Base-by-base conservation (phyloP, 345 rosid genomes). In the Salix udensis region DNA sequence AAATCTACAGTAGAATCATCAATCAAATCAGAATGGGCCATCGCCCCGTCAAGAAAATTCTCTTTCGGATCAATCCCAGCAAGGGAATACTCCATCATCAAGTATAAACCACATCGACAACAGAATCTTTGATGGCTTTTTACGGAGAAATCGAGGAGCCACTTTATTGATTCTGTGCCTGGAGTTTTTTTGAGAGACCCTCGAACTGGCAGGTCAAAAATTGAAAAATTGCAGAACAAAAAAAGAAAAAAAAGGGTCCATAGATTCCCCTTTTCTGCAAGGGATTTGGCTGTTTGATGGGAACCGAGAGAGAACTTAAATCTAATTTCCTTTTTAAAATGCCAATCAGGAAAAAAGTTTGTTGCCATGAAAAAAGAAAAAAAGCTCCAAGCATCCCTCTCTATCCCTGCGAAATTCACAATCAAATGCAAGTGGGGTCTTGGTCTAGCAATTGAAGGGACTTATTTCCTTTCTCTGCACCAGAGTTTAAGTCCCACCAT, bases 381-480 rank as follows among this genome's bases (percentile, higher is more conserved):
- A 8, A 40, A 9, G 2, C 2, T 10, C 44, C 44, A 40, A 40
- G 44, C 44, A 2, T 40, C 44, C 3, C 44, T 40, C 44, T 40
- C 13, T 40, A 10, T 10, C 12, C 13, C 44, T 40, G 0, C 44
- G 44, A 40, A 9, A 40, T 40, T 9, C 0, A 40, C 44, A 40
- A 40, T 12, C 12, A 40, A 40, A 9, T 40, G 44, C 3, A 30
- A 30, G 30, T 30, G 3, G 30, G 30, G 30, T 30, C 3, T 30
- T 30, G 0, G 30, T 0, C 3, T 30, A 30, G 30, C 0, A 3
- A 0, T 30, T 30, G 31, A 0, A 2, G 0, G 4, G 31, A 30
- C 31, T 30, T 30, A 0, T 30, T 30, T 30, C 0, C 4, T 30
- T 30, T 0, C 4, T 30, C 31, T 30, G 31, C 4, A 30, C 0